Evolutionary conservation across 495 filamentous ascomycete genomes (phyloP).

Genomic region (Hypoxylon lienhwacheense): DNA sequence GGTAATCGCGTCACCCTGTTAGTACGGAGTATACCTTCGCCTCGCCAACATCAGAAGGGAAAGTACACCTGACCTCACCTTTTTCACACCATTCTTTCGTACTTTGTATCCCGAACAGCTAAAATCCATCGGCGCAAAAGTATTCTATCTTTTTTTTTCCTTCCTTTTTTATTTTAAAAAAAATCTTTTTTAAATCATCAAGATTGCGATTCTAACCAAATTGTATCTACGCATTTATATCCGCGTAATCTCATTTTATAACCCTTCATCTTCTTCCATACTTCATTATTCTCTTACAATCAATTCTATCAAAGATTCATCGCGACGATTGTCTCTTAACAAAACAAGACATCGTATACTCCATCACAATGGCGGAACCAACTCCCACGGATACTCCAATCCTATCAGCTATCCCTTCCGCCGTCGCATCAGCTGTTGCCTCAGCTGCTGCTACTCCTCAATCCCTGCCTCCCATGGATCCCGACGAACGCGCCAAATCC

Average conservation of each 20-base stretch:
- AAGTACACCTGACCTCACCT: constrained; percentile 16
- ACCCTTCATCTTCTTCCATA: not conserved
- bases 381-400: constrained; percentile 33
- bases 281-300: not conserved
- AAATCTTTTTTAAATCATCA: not conserved
- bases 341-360: not conserved
- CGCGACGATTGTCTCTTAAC: constrained; percentile 1
- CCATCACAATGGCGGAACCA: constrained; percentile 34
- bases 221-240: not conserved
- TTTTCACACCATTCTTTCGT: constrained; percentile 7
- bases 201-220: not conserved
- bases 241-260: not conserved
- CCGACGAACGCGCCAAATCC: constrained; percentile 47
- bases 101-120: too few relatives aligned
- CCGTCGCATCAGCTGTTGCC: constrained; percentile 29
- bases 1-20: constrained; percentile 33
- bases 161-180: not conserved
- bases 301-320: not conserved
- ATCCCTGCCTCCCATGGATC: constrained; percentile 39
- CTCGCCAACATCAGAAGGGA: not conserved
- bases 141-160: not conserved
- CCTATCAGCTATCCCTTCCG: constrained; percentile 34
- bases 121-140: constrained; percentile 1
- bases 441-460: constrained; percentile 35
- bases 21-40: constrained; percentile 5